A percentile compares a stretch with the other conserved stretches of the same genome.
Evolutionary conservation across 2,329 filamentous ascomycete species (phyloP).

Genomic region (Neurospora sp.): DNA sequence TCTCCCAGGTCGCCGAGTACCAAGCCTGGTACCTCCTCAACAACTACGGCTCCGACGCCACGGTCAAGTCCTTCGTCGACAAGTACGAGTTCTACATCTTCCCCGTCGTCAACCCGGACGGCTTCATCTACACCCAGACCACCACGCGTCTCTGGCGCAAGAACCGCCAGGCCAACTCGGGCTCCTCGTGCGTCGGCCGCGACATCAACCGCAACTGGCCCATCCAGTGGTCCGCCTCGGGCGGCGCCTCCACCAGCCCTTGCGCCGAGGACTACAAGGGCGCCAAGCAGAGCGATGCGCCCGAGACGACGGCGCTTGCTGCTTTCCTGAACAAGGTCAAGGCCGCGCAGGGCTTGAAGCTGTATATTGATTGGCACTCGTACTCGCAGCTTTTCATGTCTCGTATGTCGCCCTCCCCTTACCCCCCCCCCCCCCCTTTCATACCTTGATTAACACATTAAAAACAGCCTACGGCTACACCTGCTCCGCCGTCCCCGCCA

Average conservation of each 20-base stretch:
- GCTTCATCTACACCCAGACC: constrained; percentile 50
- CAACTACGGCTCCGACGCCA: constrained; percentile 30
- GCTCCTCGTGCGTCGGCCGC: constrained; percentile 34
- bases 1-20: constrained; percentile 36
- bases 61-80: constrained; percentile 39
- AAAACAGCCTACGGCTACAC: constrained; percentile 46
- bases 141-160: constrained; percentile 53
- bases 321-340: constrained; percentile 25
- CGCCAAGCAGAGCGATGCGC: constrained; percentile 30
- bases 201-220: constrained; percentile 55
- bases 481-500: constrained; percentile 36
- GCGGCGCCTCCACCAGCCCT: constrained; percentile 41
- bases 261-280: constrained; percentile 42
- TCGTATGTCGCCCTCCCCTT: constrained; percentile 39
- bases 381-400: constrained; percentile 53
- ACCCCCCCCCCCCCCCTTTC: no score
- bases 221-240: constrained; percentile 39
- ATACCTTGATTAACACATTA: constrained; percentile 16
- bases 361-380: constrained; percentile 57
- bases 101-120: constrained; percentile 53
- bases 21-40: constrained; percentile 38
- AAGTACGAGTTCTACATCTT: constrained; percentile 59
- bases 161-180: constrained; percentile 36
- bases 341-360: constrained; percentile 37
- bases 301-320: constrained; percentile 32